Percentiles rank a stretch among this genome's conserved stretches.
Conservation (phyloP, 768 basidiomycete genomes). For the Amanita brunnescens region DNA sequence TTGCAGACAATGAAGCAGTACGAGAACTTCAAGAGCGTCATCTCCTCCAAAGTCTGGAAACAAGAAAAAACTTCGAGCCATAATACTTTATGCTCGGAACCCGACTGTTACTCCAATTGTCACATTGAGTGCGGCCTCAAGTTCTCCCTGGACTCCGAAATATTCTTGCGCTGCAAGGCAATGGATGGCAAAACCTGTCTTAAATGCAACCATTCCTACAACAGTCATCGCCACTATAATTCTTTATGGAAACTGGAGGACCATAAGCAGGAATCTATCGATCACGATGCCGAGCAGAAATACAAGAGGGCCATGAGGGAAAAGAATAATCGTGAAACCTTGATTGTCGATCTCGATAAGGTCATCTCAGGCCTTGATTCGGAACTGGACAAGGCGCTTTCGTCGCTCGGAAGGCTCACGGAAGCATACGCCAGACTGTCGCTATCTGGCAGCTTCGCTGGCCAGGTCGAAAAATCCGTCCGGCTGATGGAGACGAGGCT, state of each 20-base stretch:
- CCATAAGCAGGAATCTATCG: constrained; percentile 4
- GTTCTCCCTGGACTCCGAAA: constrained; percentile 11
- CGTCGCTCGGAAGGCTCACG: background rate
- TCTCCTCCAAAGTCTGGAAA: background rate
- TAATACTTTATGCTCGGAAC: constrained; percentile 9
- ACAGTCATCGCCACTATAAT: constrained; percentile 12
- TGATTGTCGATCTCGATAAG: background rate
- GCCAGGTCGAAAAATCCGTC: constrained; percentile 1
- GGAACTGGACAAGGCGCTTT: background rate
- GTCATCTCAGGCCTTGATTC: background rate
- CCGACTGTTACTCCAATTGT: constrained; percentile 12
- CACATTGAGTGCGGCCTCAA: constrained; percentile 3
- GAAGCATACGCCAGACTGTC: background rate
- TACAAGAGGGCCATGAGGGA: constrained; percentile 4
- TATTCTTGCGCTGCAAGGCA: background rate
- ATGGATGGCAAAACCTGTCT: constrained; percentile 4
- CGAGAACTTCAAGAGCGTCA: constrained; percentile 7
- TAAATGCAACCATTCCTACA: constrained; percentile 11
- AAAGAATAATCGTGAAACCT: background rate
- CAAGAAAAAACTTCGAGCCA: background rate
- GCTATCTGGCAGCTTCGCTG: constrained; percentile 2
- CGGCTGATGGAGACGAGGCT: background rate
- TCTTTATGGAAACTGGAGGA: background rate
- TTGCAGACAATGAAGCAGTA: background rate
- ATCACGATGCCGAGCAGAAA: constrained; percentile 11